Evolutionary conservation across 164 flowering plant genomes (phyloP), one percentile per base, ranked within the genome.

Genomic region (Hamamelis virginiana): DNA sequence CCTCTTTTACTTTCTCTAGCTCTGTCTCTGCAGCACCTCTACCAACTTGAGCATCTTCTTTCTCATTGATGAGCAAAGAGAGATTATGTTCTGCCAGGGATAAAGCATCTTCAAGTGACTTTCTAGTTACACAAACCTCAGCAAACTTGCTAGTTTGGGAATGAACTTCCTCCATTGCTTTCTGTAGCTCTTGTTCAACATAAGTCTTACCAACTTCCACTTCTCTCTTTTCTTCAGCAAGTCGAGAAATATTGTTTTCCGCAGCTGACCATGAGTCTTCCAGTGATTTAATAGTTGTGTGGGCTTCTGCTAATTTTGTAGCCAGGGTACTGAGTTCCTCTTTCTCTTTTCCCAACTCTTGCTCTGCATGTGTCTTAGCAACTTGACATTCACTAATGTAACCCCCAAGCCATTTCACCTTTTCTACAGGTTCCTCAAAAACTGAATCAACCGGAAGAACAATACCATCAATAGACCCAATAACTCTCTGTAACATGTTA

Each of bases 341-440:
- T 70, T 81, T 84, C 21, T 75, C 76, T 62, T 74, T 82, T 53
- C 65, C 80, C 73, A 91, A 67, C 75, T 91, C 95, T 73, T 84
- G 74, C 51, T 87, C 85, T 22, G 76, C 62, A 69, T 27, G 56
- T 14, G 50, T 51, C 73, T 80, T 84, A 41, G 81, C 80, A 63
- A 50, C 64, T 72, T 86, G 79, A 68, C 74, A 82, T 70, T 89
- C 89, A 68, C 59, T 69, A 16, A 86, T 41, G 74, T 76, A 78
- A 23, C 74, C 80, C 27, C 78, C 77, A 72, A 94, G 68, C 90
- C 90, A 85, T 64, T 80, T 80, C 62, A 90, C 66, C 82, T 91
- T 95, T 46, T 81, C 93, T 25, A 80, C 60, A 41, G 96, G 94
- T 27, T 89, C 91, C 62, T 85, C 78, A 76, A 80, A 82, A 46